Conservation (phyloP, 768 basidiomycete genomes). For the Boletellus ananas region DNA sequence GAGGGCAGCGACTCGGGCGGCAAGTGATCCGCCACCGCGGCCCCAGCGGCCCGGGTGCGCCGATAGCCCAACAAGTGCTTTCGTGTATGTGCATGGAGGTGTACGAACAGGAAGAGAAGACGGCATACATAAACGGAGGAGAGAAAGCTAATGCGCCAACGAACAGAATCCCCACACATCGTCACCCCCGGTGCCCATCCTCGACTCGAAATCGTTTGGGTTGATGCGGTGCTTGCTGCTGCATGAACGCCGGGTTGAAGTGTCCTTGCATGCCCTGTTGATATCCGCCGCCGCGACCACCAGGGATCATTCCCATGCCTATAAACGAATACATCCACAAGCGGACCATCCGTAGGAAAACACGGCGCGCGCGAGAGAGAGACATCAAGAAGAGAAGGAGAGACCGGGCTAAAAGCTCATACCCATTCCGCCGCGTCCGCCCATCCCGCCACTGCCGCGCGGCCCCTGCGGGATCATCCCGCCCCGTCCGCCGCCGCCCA, state of each 20-base stretch:
- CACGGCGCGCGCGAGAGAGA: constrained; percentile 7
- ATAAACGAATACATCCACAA: constrained; percentile 30
- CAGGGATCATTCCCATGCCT: constrained; percentile 54
- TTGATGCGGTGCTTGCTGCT: constrained; percentile 41
- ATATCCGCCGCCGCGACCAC: constrained; percentile 42
- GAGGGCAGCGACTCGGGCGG: no score
- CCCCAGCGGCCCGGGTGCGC: no score
- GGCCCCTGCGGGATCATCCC: constrained; percentile 53
- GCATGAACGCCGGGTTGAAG: constrained; percentile 75
- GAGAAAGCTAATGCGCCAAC: not conserved
- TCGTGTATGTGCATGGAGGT: no score
- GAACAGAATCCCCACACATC: not conserved
- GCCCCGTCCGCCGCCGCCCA: constrained; percentile 40
- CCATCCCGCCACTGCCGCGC: constrained; percentile 42
- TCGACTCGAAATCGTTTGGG: constrained; percentile 56
- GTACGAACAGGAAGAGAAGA: no score
- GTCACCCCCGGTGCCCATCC: constrained; percentile 37
- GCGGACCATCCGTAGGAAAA: constrained; percentile 30
- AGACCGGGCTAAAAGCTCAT: constrained; percentile 32
- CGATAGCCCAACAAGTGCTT: no score
- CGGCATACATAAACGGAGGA: not conserved
- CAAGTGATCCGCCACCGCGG: no score
- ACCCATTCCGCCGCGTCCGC: constrained; percentile 51
- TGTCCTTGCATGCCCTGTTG: constrained; percentile 48
- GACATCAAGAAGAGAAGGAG: not conserved